Percentiles rank a stretch among this genome's conserved stretches.
Evolutionary conservation across 495 filamentous ascomycete genomes (phyloP).

Genomic region (Lophiostoma macrostomum): DNA sequence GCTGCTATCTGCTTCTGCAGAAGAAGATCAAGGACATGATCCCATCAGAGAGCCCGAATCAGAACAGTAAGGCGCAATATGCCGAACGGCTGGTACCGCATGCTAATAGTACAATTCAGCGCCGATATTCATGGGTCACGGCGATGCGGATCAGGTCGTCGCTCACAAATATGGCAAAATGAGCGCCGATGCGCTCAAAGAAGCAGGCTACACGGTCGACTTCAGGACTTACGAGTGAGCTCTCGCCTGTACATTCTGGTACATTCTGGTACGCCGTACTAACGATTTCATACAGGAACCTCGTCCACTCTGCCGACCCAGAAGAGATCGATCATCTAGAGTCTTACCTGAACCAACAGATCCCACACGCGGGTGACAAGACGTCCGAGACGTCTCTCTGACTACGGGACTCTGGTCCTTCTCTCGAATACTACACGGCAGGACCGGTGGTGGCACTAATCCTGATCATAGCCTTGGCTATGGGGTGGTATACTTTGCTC

Average conservation of each 20-base stretch:
- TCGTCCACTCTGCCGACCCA: slow-evolving; percentile 73
- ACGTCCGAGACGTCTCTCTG: slow-evolving; percentile 27
- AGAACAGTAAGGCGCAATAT: too few relatives aligned
- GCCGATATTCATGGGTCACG: too few relatives aligned
- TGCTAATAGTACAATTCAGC: too few relatives aligned
- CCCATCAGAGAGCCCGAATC: slow-evolving; percentile 64
- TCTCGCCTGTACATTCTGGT: neutral
- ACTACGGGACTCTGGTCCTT: slow-evolving; percentile 3
- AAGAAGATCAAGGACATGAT: slow-evolving; percentile 65
- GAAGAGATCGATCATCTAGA: slow-evolving; percentile 84
- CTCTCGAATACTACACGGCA: neutral
- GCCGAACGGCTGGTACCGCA: too few relatives aligned
- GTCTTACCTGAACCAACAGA: slow-evolving; percentile 60
- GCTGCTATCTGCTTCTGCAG: slow-evolving; percentile 74
- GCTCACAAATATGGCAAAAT: slow-evolving; percentile 61
- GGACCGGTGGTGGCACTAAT: neutral
- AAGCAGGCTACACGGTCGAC: slow-evolving; percentile 65
- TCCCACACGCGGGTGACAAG: slow-evolving; percentile 52
- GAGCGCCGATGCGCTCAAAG: slow-evolving; percentile 61
- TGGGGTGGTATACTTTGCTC: slow-evolving; percentile 6
- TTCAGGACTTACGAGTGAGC: slow-evolving; percentile 70
- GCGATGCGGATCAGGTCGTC: slow-evolving; percentile 77
- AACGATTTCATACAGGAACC: slow-evolving; percentile 46
- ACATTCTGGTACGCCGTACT: neutral
- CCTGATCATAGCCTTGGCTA: slow-evolving; percentile 1